Conservation (phyloP, 2,329 filamentous ascomycete species). For the Calonectria pauciramosa region DNA sequence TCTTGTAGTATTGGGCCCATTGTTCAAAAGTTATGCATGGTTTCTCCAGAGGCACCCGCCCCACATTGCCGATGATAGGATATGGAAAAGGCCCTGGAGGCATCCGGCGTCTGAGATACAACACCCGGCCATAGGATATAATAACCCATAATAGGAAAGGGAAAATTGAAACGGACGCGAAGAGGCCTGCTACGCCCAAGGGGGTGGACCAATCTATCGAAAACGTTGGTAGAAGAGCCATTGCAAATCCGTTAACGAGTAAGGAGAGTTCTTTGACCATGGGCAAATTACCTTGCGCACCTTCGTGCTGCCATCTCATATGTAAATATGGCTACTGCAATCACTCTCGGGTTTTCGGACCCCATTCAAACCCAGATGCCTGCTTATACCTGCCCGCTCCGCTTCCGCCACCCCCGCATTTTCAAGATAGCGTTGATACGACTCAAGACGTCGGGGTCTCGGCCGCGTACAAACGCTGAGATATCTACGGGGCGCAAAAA, state of each 20-base stretch:
- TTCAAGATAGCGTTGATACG: neutral
- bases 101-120: neutral
- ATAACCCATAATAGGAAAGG: neutral
- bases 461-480: neutral
- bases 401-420: neutral
- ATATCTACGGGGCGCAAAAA: neutral
- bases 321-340: neutral
- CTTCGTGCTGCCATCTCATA: neutral
- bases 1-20: neutral
- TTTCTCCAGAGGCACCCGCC: neutral
- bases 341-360: neutral
- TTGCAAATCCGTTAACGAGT: neutral
- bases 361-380: neutral
- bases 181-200: neutral
- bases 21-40: neutral
- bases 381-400: neutral
- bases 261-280: neutral
- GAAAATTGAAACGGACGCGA: neutral
- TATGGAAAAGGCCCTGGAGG: neutral
- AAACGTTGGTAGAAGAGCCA: neutral
- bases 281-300: neutral
- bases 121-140: neutral
- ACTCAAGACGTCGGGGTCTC: neutral
- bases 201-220: too few relatives aligned
- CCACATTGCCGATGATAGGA: neutral